These are phyloP conservation scores for Dendrobium nobile DNA, from an alignment of 106 monocot species.

Conservation along the genomic window DNA sequence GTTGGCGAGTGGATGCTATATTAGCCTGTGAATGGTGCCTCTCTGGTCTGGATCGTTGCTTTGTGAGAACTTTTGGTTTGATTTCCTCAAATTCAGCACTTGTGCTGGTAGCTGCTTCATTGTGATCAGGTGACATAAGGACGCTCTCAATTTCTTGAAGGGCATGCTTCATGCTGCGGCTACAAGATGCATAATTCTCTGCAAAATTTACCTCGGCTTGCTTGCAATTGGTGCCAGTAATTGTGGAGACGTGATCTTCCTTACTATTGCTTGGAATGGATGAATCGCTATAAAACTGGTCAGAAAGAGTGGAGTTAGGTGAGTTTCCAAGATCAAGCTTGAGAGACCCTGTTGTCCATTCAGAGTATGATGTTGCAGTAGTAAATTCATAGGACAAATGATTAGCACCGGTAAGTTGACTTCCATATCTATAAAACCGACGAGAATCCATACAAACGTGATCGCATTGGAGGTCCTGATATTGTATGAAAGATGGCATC, in stretches of 20 bases:
- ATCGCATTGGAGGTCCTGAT: not conserved
- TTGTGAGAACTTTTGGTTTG: not conserved
- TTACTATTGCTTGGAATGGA: constrained; percentile 29
- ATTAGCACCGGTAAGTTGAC: not conserved
- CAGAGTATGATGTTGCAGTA: not conserved
- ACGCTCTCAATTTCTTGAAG: constrained; percentile 67
- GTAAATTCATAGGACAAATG: not conserved
- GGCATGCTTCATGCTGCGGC: constrained; percentile 39
- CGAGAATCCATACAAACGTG: not conserved
- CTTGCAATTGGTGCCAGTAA: too few relatives aligned
- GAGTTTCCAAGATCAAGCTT: constrained; percentile 46
- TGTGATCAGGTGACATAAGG: constrained; percentile 65
- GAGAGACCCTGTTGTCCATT: not conserved
- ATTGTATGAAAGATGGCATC: not conserved
- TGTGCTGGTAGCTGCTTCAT: constrained; percentile 28
- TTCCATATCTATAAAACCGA: not conserved
- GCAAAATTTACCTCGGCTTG: too few relatives aligned
- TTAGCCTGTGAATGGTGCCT: too few relatives aligned
- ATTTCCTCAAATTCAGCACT: constrained; percentile 8
- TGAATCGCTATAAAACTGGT: constrained; percentile 26
- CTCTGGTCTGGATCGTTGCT: too few relatives aligned
- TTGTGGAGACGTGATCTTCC: too few relatives aligned
- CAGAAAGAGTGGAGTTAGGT: constrained; percentile 53
- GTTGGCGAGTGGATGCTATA: too few relatives aligned
- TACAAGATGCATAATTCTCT: constrained; percentile 12